A percentile compares a stretch with the other conserved stretches of the same genome.
phyloP scores from a whole-genome alignment of 805 yeast genomes.

The Ogataea populi-albae region DNA sequence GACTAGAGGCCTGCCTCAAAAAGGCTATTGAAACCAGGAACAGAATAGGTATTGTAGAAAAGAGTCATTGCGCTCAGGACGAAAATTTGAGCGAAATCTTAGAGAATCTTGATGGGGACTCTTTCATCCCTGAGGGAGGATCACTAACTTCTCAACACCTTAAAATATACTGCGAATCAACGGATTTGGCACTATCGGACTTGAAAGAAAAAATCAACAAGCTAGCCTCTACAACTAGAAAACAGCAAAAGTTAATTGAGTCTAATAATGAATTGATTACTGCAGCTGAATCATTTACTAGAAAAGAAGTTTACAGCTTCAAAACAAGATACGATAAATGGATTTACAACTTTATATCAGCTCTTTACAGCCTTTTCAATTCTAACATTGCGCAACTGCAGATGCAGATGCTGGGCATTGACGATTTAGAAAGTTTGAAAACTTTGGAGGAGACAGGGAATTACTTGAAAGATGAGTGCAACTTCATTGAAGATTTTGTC shows the following conservation, averaged over 20 bases:
- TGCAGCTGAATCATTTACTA: slow-evolving; percentile 8
- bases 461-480: slow-evolving; percentile 21
- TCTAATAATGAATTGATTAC: slow-evolving; percentile 9
- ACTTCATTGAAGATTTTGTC: slow-evolving; percentile 20
- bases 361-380: slow-evolving; percentile 27
- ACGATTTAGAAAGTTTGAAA: slow-evolving; percentile 20
- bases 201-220: slow-evolving; percentile 18
- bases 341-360: slow-evolving; percentile 30
- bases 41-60: slow-evolving; percentile 5
- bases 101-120: slow-evolving; percentile 10
- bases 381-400: slow-evolving; percentile 26
- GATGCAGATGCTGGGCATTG: slow-evolving; percentile 25
- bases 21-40: slow-evolving; percentile 18
- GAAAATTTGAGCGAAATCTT: slow-evolving; percentile 12
- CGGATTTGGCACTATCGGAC: slow-evolving; percentile 21
- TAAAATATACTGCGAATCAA: slow-evolving; percentile 18
- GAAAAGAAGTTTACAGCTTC: slow-evolving; percentile 11
- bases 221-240: slow-evolving; percentile 8
- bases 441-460: slow-evolving; percentile 22
- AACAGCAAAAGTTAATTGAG: slow-evolving; percentile 11
- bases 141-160: slow-evolving; percentile 5
- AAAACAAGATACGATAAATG: slow-evolving; percentile 19
- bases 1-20: slow-evolving; percentile 18
- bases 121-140: slow-evolving; percentile 2
- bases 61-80: neutral